Conservation (phyloP, 116 monocot species). For the Cymodocea nodosa region DNA sequence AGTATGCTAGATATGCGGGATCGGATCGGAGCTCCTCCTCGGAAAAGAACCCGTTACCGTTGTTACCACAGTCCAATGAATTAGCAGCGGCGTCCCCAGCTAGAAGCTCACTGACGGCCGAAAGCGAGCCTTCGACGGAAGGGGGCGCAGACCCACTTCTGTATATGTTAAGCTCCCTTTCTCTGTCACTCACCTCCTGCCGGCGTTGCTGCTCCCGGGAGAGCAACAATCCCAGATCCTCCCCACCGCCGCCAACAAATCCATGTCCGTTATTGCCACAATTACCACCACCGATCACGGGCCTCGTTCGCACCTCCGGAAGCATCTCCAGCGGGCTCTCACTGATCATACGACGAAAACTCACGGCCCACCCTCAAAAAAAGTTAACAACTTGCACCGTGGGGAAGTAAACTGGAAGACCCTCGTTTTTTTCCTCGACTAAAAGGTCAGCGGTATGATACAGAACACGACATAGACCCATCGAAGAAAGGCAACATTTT, state of each 20-base stretch:
- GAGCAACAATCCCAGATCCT: background rate
- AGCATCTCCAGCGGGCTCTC: no score
- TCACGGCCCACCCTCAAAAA: no score
- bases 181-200: constrained; percentile 43
- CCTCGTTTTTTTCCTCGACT: no score
- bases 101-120: constrained; percentile 34
- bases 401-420: no score
- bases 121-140: constrained; percentile 73
- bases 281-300: no score
- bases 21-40: constrained; percentile 47
- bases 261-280: constrained; percentile 16
- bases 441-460: no score
- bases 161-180: constrained; percentile 55
- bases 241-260: background rate
- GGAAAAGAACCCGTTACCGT: constrained; percentile 7
- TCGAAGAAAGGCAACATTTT: no score
- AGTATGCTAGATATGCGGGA: constrained; percentile 41
- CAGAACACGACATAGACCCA: no score
- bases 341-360: no score
- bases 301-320: no score
- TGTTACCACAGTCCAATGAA: background rate
- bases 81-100: background rate
- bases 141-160: constrained; percentile 80
- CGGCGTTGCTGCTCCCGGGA: constrained; percentile 7
- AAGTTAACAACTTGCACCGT: no score